A percentile compares a stretch with the other conserved stretches of the same genome.
These are phyloP conservation scores for Gamarada debralockiae DNA, from an alignment of 495 filamentous ascomycete species.

Conservation along the genomic window DNA sequence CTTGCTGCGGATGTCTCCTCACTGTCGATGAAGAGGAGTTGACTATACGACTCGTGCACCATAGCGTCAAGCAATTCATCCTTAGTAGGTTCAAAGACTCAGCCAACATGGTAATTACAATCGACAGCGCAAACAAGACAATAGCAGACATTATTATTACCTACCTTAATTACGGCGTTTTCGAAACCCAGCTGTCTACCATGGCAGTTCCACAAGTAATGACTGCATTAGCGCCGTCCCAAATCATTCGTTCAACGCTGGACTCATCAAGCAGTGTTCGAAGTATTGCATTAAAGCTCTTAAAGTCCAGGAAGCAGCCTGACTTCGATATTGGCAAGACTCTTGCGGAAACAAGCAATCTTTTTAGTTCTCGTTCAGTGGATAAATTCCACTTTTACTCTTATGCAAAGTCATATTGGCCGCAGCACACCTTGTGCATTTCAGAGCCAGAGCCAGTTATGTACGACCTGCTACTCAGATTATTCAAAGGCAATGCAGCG, in stretches of 20 bases:
- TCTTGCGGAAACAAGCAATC: slow-evolving; percentile 19
- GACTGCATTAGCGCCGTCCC: slow-evolving; percentile 22
- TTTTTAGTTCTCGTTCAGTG: slow-evolving; percentile 7
- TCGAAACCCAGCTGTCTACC: slow-evolving; percentile 30
- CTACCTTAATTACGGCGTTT: slow-evolving; percentile 40
- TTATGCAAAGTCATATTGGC: slow-evolving; percentile 11
- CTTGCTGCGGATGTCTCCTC: slow-evolving; percentile 39
- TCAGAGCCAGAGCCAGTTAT: slow-evolving; percentile 6
- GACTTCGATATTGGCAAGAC: slow-evolving; percentile 28
- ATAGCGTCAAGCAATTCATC: slow-evolving; percentile 41
- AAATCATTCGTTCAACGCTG: slow-evolving; percentile 27
- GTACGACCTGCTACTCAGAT: slow-evolving; percentile 6
- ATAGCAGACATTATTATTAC: slow-evolving; percentile 37
- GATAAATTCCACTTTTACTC: slow-evolving; percentile 8
- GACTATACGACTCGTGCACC: slow-evolving; percentile 37
- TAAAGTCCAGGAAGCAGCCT: slow-evolving; percentile 25
- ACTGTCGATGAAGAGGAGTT: slow-evolving; percentile 41
- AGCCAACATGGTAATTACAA: slow-evolving; percentile 19
- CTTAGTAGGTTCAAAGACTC: slow-evolving; percentile 22
- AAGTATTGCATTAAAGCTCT: slow-evolving; percentile 26
- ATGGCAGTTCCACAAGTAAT: slow-evolving; percentile 21
- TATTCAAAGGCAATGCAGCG: slow-evolving; percentile 5
- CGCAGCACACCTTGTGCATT: slow-evolving; percentile 2
- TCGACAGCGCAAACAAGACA: slow-evolving; percentile 21
- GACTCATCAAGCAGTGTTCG: slow-evolving; percentile 21